Evolutionary conservation across 2,329 filamentous ascomycete genomes (phyloP).

Genomic region (Aspergillus melleus): DNA sequence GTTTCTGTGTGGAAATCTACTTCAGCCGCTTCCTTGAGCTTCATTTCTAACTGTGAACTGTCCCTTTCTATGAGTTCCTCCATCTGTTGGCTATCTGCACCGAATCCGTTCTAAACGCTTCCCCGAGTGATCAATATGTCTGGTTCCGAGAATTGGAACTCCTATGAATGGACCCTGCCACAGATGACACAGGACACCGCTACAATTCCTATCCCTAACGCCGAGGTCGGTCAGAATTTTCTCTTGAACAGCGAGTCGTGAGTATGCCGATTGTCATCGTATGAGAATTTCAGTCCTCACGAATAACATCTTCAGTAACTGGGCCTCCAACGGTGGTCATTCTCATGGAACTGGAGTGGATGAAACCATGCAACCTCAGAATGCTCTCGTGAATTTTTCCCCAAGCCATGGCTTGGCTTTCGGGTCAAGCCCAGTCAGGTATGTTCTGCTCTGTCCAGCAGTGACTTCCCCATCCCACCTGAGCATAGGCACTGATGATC

Average conservation of each 20-base stretch:
- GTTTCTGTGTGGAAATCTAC: background rate
- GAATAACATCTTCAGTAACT: background rate
- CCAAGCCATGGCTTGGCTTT: background rate
- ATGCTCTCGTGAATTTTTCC: background rate
- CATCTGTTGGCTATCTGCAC: background rate
- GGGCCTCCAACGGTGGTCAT: background rate
- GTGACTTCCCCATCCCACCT: background rate
- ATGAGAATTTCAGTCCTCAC: background rate
- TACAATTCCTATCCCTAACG: background rate
- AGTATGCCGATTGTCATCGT: background rate
- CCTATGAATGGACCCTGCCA: background rate
- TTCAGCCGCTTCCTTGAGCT: background rate
- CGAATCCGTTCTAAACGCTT: background rate
- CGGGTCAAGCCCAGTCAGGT: background rate
- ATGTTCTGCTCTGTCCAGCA: background rate
- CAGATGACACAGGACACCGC: background rate
- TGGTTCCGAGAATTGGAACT: background rate
- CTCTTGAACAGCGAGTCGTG: constrained; percentile 1
- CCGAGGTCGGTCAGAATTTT: background rate
- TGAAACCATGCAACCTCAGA: background rate
- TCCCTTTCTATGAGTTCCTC: background rate
- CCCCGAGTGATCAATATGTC: background rate
- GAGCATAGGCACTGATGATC: background rate
- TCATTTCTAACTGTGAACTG: background rate
- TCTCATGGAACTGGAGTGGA: background rate